Evolutionary conservation across 306 rosid species (phyloP), one percentile per base, ranked within the genome.

Genomic region (Glycyrrhiza uralensis): DNA sequence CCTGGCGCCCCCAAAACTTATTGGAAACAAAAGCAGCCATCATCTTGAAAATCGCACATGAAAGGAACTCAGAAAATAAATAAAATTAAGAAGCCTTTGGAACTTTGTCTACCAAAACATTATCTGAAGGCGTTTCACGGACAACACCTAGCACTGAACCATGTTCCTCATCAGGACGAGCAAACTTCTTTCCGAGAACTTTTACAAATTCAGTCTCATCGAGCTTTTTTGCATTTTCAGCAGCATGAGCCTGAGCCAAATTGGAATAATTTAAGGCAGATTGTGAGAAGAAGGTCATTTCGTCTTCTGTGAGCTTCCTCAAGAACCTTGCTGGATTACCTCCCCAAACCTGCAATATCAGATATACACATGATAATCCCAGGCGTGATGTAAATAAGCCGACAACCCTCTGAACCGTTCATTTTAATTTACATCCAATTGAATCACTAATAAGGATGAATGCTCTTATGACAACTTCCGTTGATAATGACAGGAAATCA

Each of bases 251-350:
- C 77, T 87, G 87, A 61, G 97, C 97, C 87, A 91, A 82, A 82
- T 69, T 89, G 87, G 96, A 54, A 76, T 94, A 94, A 38, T 94
- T 91, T 50, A 84, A 5, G 74, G 97, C 97, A 1, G 95, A 94
- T 71, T 94, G 96, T 69, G 91, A 84, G 66, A 94, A 85, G 85
- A 91, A 94, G 63, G 93, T 78, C 82, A 87, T 87, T 88, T 94
- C 99, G 17, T 94, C 89, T 79, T 94, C 92, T 3, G 96, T 85
- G 24, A 94, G 97, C 88, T 87, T 94, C 83, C 99, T 89, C 82
- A 91, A 80, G 83, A 91, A 91, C 84, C 79, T 91, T 42, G 99
- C 97, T 1, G 99, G 99, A 74, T 91, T 94, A 41, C 99, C 99
- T 69, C 95, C 99, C 98, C 98, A 93, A 52, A 91, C 92, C 98